These are phyloP conservation scores for Strobilomyces echinocephalus DNA, from an alignment of 768 basidiomycete genomes.

Conservation along the genomic window DNA sequence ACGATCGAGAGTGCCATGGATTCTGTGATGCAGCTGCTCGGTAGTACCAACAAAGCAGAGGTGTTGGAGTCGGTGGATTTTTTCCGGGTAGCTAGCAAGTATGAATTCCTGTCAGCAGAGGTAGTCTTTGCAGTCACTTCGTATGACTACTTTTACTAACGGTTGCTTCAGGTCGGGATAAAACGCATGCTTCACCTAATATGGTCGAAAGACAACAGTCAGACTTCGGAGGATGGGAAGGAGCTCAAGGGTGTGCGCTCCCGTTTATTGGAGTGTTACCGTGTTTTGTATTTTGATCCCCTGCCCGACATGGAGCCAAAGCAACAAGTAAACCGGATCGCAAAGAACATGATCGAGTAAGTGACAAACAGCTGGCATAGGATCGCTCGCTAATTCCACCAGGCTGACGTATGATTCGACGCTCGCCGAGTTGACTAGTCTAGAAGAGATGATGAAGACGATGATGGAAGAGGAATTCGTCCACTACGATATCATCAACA, in stretches of 20 bases:
- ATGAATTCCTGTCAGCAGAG: constrained; percentile 73
- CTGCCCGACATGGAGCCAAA: constrained; percentile 70
- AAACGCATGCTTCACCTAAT: constrained; percentile 96
- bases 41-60: constrained; percentile 80
- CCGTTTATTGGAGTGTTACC: constrained; percentile 84
- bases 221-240: constrained; percentile 68
- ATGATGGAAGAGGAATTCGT: constrained; percentile 91
- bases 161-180: constrained; percentile 61
- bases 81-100: constrained; percentile 77
- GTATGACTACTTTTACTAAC: constrained; percentile 1
- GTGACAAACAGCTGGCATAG: constrained; percentile 18
- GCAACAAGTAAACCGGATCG: constrained; percentile 84
- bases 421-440: constrained; percentile 88
- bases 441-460: constrained; percentile 94
- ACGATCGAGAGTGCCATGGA: constrained; percentile 65
- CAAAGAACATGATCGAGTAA: constrained; percentile 96
- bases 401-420: constrained; percentile 91
- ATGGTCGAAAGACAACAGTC: constrained; percentile 91
- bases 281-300: constrained; percentile 83
- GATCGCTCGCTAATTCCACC: not conserved
- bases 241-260: constrained; percentile 88
- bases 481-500: constrained; percentile 78
- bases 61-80: constrained; percentile 86
- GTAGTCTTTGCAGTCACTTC: constrained; percentile 35
- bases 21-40: constrained; percentile 69